Base-by-base conservation (phyloP, 208 protist genomes). In the Crithidia sp. region DNA sequence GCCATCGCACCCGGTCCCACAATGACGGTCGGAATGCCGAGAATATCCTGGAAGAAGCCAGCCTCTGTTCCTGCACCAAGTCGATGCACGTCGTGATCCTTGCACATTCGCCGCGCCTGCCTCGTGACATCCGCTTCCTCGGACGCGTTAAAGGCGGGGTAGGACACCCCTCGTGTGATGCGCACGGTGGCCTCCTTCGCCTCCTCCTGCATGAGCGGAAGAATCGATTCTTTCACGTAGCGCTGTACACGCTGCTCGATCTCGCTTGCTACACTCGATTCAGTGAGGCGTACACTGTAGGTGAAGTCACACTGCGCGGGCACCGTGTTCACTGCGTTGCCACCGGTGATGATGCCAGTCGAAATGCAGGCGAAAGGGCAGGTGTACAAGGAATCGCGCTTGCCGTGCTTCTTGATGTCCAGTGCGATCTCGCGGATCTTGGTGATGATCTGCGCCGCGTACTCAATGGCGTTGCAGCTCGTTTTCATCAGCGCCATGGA, bases 291-390 rank as follows among this genome's bases (percentile, higher is more conserved):
- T 7, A 83, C 49, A 17, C 79, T 77, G 71, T 76, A 89, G 39
- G 58, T 56, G 47, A 89, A 73, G 8, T 41, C 50, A 53, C 80
- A 89, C 37, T 83, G 71, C 14, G 70, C 84, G 0, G 84, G 84
- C 47, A 89, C 81, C 57, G 84, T 89, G 64, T 85, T 85, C 19
- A 79, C 67, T 4, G 79, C 80, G 28, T 76, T 82, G 36, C 84
- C 84, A 53, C 80, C 76, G 14, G 75, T 59, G 62, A 89, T 84
- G 12, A 85, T 19, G 62, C 82, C 78, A 0, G 74, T 83, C 4
- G 72, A 65, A 50, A 80, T 62, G 59, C 63, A 76, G 3, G 63
- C 43, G 57, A 83, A 85, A 12, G 63, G 68, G 10, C 77, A 77
- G 9, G 19, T 36, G 56, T 79, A 85, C 37, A 56, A 62, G 5